Percentiles rank a stretch among this genome's conserved stretches.
phyloP scores from a whole-genome alignment of 2,329 filamentous ascomycete genomes.

The Beauveria varroae region DNA sequence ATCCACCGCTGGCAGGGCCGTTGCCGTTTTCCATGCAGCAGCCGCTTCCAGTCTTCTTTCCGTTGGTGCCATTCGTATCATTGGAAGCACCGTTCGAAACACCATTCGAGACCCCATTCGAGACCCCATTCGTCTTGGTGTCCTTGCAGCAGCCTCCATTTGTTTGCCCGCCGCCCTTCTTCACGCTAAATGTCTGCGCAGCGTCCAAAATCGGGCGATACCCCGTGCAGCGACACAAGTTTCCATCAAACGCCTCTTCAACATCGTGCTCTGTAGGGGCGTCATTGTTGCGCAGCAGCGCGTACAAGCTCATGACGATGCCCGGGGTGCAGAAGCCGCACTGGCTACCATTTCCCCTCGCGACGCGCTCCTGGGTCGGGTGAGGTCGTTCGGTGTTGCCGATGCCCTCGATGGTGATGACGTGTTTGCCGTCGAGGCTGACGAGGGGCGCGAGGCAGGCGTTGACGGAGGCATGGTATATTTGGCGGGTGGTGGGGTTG shows the following conservation, averaged over 20 bases:
- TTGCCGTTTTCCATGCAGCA: slow-evolving; percentile 65
- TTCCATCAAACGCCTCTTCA: slow-evolving; percentile 96
- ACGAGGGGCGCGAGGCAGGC: slow-evolving; percentile 89
- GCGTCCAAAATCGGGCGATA: slow-evolving; percentile 92
- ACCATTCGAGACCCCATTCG: neutral
- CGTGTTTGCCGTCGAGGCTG: slow-evolving; percentile 94
- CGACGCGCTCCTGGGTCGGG: slow-evolving; percentile 83
- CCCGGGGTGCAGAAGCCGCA: slow-evolving; percentile 94
- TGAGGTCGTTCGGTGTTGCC: slow-evolving; percentile 82
- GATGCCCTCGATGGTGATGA: slow-evolving; percentile 95
- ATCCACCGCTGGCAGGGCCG: slow-evolving; percentile 37
- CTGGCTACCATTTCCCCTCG: slow-evolving; percentile 85
- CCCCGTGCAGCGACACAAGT: slow-evolving; percentile 90
- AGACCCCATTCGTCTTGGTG: slow-evolving; percentile 30
- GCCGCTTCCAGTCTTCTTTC: slow-evolving; percentile 33
- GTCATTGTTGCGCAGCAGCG: slow-evolving; percentile 76
- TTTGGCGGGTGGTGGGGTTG: slow-evolving; percentile 84
- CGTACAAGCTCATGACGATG: slow-evolving; percentile 97
- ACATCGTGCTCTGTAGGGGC: slow-evolving; percentile 73
- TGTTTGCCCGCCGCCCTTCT: slow-evolving; percentile 34
- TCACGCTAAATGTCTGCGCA: slow-evolving; percentile 75
- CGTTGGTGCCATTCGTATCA: neutral
- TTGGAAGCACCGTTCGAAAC: neutral
- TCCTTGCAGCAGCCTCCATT: slow-evolving; percentile 11
- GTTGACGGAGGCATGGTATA: slow-evolving; percentile 96